Evolutionary conservation across 345 rosid genomes (phyloP), one percentile per base, ranked within the genome.

Genomic region (Gossypium australe): DNA sequence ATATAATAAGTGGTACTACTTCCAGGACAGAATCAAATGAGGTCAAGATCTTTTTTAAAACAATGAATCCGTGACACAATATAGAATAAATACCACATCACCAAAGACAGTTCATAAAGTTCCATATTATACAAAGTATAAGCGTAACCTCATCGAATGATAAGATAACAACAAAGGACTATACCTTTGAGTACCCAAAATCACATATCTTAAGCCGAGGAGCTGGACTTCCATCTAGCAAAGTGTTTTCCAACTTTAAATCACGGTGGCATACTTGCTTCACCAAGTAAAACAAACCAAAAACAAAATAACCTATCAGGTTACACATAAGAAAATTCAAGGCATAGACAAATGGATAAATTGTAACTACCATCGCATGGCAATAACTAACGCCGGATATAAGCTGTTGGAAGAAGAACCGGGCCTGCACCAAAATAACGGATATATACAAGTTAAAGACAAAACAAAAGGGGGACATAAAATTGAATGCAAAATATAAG

Each of bases 221-320:
- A 57, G 97, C 98, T 9, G 90, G 90, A 82, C 98, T 93, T 56
- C 98, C 99, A 75, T 93, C 99, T 84, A 95, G 83, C 84, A 95
- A 78, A 10, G 97, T 88, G 76, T 95, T 95, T 78, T 95, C 98
- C 81, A 95, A 80, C 83, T 93, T 91, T 78, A 93, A 79, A 81
- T 95, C 98, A 2, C 97, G 93, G 78, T 95, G 99, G 75, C 97
- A 93, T 25, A 93, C 90, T 93, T 95, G 97, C 99, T 95, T 83
- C 87, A 85, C 41, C 69, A 57, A 59, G 41, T 47, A 67, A 48
- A 22, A 72, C 76, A 72, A 12, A 76, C 61, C 73, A 79, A 25
- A 68, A 72, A 70, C 18, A 71, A 52, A 12, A 72, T 62, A 72
- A 24, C 60, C 9, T 22, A 66, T 53, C 27, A 17, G 38, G 13